phyloP scores from a whole-genome alignment of 2,329 filamentous ascomycete species.

The Cryphonectria radicalis region DNA sequence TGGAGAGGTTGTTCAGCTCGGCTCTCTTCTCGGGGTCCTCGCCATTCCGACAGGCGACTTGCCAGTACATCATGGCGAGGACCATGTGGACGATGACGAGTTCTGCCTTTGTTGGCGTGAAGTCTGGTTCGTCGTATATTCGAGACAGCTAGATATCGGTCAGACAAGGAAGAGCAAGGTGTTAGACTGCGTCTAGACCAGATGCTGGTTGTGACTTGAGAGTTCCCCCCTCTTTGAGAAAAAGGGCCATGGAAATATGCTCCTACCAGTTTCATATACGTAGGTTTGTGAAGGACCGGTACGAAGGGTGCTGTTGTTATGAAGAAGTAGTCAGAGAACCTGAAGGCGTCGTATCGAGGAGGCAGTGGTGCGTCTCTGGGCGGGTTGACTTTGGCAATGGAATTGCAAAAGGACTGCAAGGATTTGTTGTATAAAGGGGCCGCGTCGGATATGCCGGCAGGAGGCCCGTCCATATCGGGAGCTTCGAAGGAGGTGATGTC shows the following conservation, averaged over 20 bases:
- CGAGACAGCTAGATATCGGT: constrained; percentile 53
- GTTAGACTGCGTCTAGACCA: constrained; percentile 30
- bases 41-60: constrained; percentile 73
- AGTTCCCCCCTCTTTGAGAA: not conserved
- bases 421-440: constrained; percentile 70
- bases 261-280: constrained; percentile 70
- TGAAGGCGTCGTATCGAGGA: constrained; percentile 64
- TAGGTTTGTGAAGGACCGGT: constrained; percentile 77
- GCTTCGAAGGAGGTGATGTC: constrained; percentile 75
- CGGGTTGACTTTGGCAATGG: constrained; percentile 64
- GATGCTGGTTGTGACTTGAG: not conserved
- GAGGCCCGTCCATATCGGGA: constrained; percentile 67
- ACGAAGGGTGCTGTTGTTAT: constrained; percentile 71
- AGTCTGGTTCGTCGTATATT: constrained; percentile 72
- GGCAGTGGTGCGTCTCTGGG: constrained; percentile 65
- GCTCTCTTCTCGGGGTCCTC: constrained; percentile 57
- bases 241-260: not conserved
- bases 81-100: constrained; percentile 77
- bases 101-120: constrained; percentile 66
- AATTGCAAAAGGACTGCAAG: constrained; percentile 70
- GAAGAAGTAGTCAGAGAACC: constrained; percentile 77
- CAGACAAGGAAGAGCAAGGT: not conserved
- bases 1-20: constrained; percentile 66
- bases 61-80: constrained; percentile 76
- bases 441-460: constrained; percentile 44